Evolutionary conservation across 345 rosid species (phyloP), one percentile per base, ranked within the genome.

Genomic region (Brassica carinata): DNA sequence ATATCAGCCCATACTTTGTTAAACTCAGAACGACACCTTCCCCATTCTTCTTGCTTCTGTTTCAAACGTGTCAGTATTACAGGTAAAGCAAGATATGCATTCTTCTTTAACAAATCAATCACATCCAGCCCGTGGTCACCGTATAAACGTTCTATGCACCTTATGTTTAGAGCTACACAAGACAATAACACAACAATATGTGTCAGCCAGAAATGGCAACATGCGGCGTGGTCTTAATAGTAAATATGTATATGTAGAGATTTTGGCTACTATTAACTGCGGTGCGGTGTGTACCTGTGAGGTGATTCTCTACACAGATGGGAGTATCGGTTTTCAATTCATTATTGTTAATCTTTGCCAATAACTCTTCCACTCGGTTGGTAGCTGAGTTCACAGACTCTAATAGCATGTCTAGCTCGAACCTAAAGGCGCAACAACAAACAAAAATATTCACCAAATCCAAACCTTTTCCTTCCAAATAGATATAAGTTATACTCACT

Each of bases 331-430:
- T 17, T 55, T 55, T 55, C 26, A 55, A 55, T 17, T 55, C 62
- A 55, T 55, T 55, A 7, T 10, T 55, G 10, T 55, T 55, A 55
- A 55, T 7, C 26, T 55, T 55, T 55, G 62, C 26, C 10, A 55
- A 17, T 55, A 55, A 55, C 18, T 55, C 62, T 55, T 55, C 62
- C 26, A 55, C 62, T 17, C 26, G 62, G 26, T 17, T 55, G 4
- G 62, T 55, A 55, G 62, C 62, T 55, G 62, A 55, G 62, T 55
- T 55, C 62, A 55, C 62, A 55, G 62, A 55, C 62, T 55, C 62
- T 55, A 55, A 55, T 55, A 55, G 62, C 62, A 55, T 55, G 62
- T 55, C 62, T 17, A 55, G 62, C 62, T 55, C 62, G 26, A 55
- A 55, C 26, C 62, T 55, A 55, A 55, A n/a, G 2, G 11, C 62